Evolutionary conservation across 129 eudicot genomes (phyloP).

Genomic region (Lactuca sativa): DNA sequence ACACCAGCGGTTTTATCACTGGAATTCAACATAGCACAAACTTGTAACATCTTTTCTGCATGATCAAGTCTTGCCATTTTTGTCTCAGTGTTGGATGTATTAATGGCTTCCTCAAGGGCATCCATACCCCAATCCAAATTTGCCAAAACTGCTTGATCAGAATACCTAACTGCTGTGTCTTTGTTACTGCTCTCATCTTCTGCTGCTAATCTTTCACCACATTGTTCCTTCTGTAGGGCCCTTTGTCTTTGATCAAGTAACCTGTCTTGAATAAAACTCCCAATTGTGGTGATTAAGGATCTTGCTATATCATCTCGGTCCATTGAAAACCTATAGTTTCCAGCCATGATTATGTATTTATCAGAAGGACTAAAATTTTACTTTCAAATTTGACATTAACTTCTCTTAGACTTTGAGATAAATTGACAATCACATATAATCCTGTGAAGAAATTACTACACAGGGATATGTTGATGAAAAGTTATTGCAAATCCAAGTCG

Average conservation of each 20-base stretch:
- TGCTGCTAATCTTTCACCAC: constrained; percentile 83
- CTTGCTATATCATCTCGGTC: constrained; percentile 57
- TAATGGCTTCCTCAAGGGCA: constrained; percentile 78
- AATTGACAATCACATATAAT: too few relatives aligned
- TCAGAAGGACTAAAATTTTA: neutral
- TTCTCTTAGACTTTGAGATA: neutral
- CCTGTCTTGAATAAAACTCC: constrained; percentile 65
- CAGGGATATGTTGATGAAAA: too few relatives aligned
- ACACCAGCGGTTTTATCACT: constrained; percentile 71
- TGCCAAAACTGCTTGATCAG: constrained; percentile 83
- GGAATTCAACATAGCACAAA: constrained; percentile 78
- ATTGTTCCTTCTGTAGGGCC: constrained; percentile 65
- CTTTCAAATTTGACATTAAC: neutral
- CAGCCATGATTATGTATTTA: constrained; percentile 35
- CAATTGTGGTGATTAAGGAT: constrained; percentile 52
- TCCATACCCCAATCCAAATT: constrained; percentile 88
- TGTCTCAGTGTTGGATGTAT: constrained; percentile 70
- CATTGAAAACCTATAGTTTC: constrained; percentile 50
- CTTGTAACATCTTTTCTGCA: constrained; percentile 84
- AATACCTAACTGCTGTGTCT: constrained; percentile 57
- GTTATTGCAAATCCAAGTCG: neutral
- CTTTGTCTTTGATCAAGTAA: constrained; percentile 57
- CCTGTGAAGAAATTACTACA: too few relatives aligned
- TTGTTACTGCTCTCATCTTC: constrained; percentile 47
- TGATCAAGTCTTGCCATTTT: constrained; percentile 73